phyloP scores from a whole-genome alignment of 2,329 filamentous ascomycete genomes.

The Pseudocercospora vitis region DNA sequence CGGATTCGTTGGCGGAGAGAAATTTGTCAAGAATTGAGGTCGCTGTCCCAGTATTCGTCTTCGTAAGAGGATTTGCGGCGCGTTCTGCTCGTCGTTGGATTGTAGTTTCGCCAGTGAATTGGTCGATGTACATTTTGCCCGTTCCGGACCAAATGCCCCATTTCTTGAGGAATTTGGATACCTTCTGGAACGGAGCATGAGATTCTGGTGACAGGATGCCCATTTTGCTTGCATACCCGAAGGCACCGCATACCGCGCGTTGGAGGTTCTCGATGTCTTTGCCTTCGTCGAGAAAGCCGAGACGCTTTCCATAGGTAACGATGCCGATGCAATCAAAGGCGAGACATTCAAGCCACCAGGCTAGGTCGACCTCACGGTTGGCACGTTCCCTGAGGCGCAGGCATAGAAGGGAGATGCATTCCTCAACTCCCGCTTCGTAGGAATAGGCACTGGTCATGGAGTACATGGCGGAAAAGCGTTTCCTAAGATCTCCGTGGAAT shows the following conservation, averaged over 20 bases:
- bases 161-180: neutral
- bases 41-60: neutral
- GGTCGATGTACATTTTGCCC: slow-evolving; percentile 18
- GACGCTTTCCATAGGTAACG: slow-evolving; percentile 38
- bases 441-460: slow-evolving; percentile 16
- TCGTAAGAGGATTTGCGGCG: neutral
- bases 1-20: slow-evolving; percentile 39
- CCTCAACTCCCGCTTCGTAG: slow-evolving; percentile 13
- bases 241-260: slow-evolving; percentile 6
- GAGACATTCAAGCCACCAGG: slow-evolving; percentile 15
- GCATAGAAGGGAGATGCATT: slow-evolving; percentile 10
- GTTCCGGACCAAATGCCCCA: slow-evolving; percentile 8
- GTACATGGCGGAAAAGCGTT: slow-evolving; percentile 17
- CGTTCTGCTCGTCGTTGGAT: slow-evolving; percentile 12
- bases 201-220: slow-evolving; percentile 12
- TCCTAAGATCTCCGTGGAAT: slow-evolving; percentile 16
- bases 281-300: slow-evolving; percentile 42
- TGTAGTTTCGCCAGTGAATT: slow-evolving; percentile 15
- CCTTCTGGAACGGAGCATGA: slow-evolving; percentile 9
- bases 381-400: slow-evolving; percentile 2
- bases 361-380: slow-evolving; percentile 10
- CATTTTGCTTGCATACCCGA: slow-evolving; percentile 12
- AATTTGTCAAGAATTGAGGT: slow-evolving; percentile 41
- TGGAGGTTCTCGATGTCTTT: slow-evolving; percentile 33
- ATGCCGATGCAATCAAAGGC: slow-evolving; percentile 43